Evolutionary conservation across 116 monocot genomes (phyloP), one percentile per base, ranked within the genome.

Genomic region (Posidonia oceanica): DNA sequence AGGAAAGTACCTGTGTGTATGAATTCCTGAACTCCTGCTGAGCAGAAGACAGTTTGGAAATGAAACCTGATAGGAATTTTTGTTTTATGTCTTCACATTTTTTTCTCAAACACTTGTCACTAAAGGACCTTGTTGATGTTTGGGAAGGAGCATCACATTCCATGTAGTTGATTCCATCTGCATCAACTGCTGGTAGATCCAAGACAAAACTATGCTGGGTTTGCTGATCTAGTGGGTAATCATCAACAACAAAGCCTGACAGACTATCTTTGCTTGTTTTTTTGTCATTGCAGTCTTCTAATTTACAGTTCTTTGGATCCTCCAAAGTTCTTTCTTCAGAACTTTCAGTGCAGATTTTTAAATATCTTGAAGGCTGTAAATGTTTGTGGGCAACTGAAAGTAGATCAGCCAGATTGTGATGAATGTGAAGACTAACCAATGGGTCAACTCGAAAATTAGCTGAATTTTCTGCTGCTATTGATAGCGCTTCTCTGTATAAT

Each of bases 371-470:
- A 52, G 6, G 10, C 59, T 42, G 13, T 41, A 39, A 16, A 76
- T 21, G 69, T 48, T 85, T 80, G 44, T 87, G 54, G 71, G 69
- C 75, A 53, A 59, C 18, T 68, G 75, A 73, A 41, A 93, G 77
- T 61, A 93, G 20, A 59, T 98, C 87, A 72, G 93, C 81, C 23
- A 98, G 67, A 80, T 98, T 98, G 69, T 98, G 85, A 77, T 89
- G 82, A 68, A 98, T 83, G 72, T 98, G 97, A 80, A 98, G 81
- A 75, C 79, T 93, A 68, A 98, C 70, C 59, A 98, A 83, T 67
- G 97, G 97, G 68, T 98, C 97, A 44, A 98, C 59, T 66, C 97
- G 87, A 67, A 90, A 90, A 81, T 98, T 83, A 42, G 68, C 77
- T 56, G 57, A 71, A 63, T 92, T 75, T 77, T 93, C 87, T 79